A percentile compares a stretch with the other conserved stretches of the same genome.
Conservation (phyloP, 1,139 yeast genomes). For the Saccharomyces hybrid region DNA sequence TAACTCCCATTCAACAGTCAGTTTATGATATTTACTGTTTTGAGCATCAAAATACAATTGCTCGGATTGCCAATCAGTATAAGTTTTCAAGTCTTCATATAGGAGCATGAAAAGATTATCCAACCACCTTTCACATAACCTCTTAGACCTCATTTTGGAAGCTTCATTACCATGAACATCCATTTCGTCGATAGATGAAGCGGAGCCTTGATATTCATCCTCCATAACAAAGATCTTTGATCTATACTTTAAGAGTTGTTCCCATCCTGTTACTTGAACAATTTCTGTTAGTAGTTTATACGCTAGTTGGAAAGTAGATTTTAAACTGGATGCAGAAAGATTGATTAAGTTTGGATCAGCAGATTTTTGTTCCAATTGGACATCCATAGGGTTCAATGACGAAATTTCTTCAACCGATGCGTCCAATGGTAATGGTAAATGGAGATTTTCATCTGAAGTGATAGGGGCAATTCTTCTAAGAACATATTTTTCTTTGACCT, state of each 20-base stretch:
- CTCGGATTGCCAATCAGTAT: constrained; percentile 94
- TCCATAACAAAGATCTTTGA: too few species aligned
- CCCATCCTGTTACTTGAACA: too few species aligned
- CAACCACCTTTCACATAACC: constrained; percentile 94
- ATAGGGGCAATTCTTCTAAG: constrained; percentile 35
- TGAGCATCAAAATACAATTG: constrained; percentile 77
- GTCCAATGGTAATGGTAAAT: constrained; percentile 80
- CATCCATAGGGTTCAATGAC: constrained; percentile 43
- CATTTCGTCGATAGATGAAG: neutral
- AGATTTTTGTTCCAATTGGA: constrained; percentile 32
- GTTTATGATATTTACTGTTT: constrained; percentile 66
- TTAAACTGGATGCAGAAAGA: too few species aligned
- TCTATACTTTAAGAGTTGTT: too few species aligned
- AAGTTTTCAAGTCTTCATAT: constrained; percentile 85
- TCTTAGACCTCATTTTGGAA: constrained; percentile 37
- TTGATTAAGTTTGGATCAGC: too few species aligned
- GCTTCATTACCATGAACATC: neutral
- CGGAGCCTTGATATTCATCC: too few species aligned
- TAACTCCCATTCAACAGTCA: constrained; percentile 90
- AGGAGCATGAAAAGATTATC: constrained; percentile 87
- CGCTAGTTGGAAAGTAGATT: too few species aligned
- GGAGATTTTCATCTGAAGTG: constrained; percentile 35
- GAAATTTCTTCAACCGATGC: constrained; percentile 56
- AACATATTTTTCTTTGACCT: constrained; percentile 71
- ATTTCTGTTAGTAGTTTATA: too few species aligned